Evolutionary conservation across 1,284 basidiomycete genomes (phyloP).

Genomic region (Coriolopsis trogii): DNA sequence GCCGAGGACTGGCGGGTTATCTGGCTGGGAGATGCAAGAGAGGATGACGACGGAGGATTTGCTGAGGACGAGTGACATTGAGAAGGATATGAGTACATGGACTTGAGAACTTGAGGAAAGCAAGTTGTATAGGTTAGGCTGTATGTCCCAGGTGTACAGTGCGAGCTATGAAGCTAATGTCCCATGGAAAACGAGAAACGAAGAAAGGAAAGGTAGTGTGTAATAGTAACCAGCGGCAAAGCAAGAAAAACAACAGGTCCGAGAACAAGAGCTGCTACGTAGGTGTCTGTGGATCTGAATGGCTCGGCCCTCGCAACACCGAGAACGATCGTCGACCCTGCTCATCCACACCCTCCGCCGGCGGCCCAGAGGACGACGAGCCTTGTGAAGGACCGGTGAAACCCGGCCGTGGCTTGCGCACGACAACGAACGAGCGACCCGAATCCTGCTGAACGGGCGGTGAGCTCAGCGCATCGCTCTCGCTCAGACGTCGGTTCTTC

Average conservation of each 20-base stretch:
- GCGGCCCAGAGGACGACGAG: conserved; percentile 17
- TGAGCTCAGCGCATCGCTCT: conserved; percentile 42
- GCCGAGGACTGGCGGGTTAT: conserved; percentile 74
- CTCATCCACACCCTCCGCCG: conserved; percentile 14
- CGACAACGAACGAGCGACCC: conserved; percentile 69
- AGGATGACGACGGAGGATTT: conserved; percentile 32
- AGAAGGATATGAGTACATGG: conserved; percentile 22
- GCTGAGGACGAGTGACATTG: conserved; percentile 13
- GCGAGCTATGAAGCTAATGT: conserved; percentile 20
- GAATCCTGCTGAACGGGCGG: conserved; percentile 40
- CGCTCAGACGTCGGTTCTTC: conserved; percentile 61
- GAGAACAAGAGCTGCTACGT: conserved; percentile 8
- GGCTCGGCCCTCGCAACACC: conserved; percentile 35
- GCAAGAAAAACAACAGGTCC: conserved; percentile 2
- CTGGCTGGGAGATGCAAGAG: conserved; percentile 68
- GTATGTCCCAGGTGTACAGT: conserved; percentile 24
- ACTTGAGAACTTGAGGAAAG: conserved; percentile 20
- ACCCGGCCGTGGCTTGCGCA: conserved; percentile 52
- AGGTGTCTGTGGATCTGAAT: conserved; percentile 23
- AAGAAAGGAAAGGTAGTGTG: neutral
- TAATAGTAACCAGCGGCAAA: conserved; percentile 4
- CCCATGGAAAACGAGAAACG: conserved; percentile 17
- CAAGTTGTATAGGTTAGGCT: conserved; percentile 27
- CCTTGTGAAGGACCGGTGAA: conserved; percentile 17
- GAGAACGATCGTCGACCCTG: conserved; percentile 37